Base-by-base conservation (phyloP, 768 basidiomycete genomes). In the Suillus spraguei region DNA sequence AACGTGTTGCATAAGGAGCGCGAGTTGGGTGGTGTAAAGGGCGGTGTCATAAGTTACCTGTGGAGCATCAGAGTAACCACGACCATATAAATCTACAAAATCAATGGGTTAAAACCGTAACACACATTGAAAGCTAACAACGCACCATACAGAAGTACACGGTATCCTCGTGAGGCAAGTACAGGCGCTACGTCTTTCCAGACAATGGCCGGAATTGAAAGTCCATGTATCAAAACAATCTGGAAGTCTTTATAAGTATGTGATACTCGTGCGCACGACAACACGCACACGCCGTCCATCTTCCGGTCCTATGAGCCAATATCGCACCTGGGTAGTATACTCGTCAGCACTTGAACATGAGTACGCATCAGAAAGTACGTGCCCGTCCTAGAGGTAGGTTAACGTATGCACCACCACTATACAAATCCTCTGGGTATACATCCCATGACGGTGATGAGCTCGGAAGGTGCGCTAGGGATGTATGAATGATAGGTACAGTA, bases 41-140 rank as follows among this genome's bases (percentile, higher is more conserved):
- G 80, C 76, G 1, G 84, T 76, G 65, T 91, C 83, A 72, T 94
- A 91, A 4, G 82, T 84, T 17, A 83, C 85, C 24, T 86, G 82
- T 0, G 92, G 92, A 1, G 91, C 91, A 62, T 91, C 91, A 1
- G 91, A 91, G 74, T 93, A 94, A 5, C 92, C 92, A 44, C 92
- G 83, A 14, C 91, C 92, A 64, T 91, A 92, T 22, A 93, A 79
- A 76, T 94, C 92, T 92, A 64, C 17, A 17, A 3, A 5, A 59
- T n/a, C 3, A 35, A 9, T n/a, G 16, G 20, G 20, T 56, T 68
- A 64, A 66, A 36, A 47, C 20, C 44, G n/a, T 33, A 33, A 28
- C 22, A 49, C 28, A 38, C 13, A 53, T 24, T 58, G 20, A 44
- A 59, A 53, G 22, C 20, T 7, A 22, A 44, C 49, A 32, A 70